phyloP scores from a whole-genome alignment of 371 early-diverging fungal genomes.

The Capillidium heterosporum region DNA sequence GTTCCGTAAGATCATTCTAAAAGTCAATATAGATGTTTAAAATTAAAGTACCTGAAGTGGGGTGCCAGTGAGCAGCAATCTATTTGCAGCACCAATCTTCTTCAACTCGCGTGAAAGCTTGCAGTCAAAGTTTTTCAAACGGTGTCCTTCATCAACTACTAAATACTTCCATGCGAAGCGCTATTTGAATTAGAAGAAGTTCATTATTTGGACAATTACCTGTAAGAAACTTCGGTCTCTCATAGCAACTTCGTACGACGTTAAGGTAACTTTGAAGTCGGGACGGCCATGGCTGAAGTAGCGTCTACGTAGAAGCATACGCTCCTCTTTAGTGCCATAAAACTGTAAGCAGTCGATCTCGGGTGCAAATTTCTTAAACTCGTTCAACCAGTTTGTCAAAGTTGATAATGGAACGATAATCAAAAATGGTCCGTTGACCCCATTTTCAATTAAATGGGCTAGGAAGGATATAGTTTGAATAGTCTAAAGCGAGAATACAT shows the following conservation, averaged over 20 bases:
- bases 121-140: constrained; percentile 86
- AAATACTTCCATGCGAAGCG: constrained; percentile 70
- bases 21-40: not conserved
- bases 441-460: constrained; percentile 57
- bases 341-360: constrained; percentile 74
- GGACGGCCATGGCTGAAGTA: constrained; percentile 34
- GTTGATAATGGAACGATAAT: constrained; percentile 93
- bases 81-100: constrained; percentile 59
- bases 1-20: constrained; percentile 73
- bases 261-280: constrained; percentile 64
- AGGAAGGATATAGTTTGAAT: constrained; percentile 92
- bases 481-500: constrained; percentile 34
- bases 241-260: constrained; percentile 85
- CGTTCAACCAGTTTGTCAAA: constrained; percentile 92
- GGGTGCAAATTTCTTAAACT: constrained; percentile 83
- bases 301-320: constrained; percentile 53
- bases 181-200: not conserved
- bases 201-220: constrained; percentile 8
- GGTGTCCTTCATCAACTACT: constrained; percentile 91
- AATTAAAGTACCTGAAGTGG: constrained; percentile 48
- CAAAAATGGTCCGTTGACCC: constrained; percentile 87
- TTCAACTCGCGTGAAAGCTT: constrained; percentile 74
- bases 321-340: constrained; percentile 68
- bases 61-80: constrained; percentile 80
- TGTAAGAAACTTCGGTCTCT: constrained; percentile 55